phyloP scores from a whole-genome alignment of 108 stramenopile genomes.

The Nitzschia putrida region DNA sequence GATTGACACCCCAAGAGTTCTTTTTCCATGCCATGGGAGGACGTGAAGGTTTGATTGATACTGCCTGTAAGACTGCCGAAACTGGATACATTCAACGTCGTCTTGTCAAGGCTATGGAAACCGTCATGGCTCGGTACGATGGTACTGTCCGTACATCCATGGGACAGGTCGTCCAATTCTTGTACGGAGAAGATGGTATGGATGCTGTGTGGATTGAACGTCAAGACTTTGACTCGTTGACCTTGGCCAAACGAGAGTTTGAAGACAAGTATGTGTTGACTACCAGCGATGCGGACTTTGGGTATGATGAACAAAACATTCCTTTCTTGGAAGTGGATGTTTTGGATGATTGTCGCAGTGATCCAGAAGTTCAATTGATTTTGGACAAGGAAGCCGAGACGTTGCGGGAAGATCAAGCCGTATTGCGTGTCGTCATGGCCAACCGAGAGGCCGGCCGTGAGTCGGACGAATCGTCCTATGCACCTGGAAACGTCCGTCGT shows the following conservation, averaged over 20 bases:
- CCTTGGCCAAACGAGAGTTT: constrained; percentile 76
- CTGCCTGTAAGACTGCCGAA: constrained; percentile 99
- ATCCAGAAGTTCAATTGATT: constrained; percentile 82
- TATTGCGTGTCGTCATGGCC: constrained; percentile 84
- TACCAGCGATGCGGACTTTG: constrained; percentile 83
- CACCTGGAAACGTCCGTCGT: constrained; percentile 91
- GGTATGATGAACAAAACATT: constrained; percentile 74
- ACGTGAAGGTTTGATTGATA: constrained; percentile 98
- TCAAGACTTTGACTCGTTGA: constrained; percentile 90
- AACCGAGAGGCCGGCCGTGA: constrained; percentile 89
- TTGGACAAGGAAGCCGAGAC: constrained; percentile 89
- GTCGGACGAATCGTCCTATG: constrained; percentile 79
- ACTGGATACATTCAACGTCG: constrained; percentile 99
- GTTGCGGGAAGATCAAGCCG: constrained; percentile 83
- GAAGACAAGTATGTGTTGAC: constrained; percentile 76
- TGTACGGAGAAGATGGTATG: constrained; percentile 99
- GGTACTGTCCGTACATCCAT: constrained; percentile 92
- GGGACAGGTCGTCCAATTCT: constrained; percentile 96
- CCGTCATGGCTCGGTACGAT: constrained; percentile 96
- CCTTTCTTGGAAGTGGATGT: constrained; percentile 83
- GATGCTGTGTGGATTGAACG: constrained; percentile 98
- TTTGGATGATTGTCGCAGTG: constrained; percentile 81
- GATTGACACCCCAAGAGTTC: constrained; percentile 97
- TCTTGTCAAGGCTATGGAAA: constrained; percentile 98
- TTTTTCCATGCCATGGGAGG: constrained; percentile 99